Percentiles rank a stretch among this genome's conserved stretches.
These are phyloP conservation scores for Carex kokanica DNA, from an alignment of 176 grass and related monocot genomes.

Conservation along the genomic window DNA sequence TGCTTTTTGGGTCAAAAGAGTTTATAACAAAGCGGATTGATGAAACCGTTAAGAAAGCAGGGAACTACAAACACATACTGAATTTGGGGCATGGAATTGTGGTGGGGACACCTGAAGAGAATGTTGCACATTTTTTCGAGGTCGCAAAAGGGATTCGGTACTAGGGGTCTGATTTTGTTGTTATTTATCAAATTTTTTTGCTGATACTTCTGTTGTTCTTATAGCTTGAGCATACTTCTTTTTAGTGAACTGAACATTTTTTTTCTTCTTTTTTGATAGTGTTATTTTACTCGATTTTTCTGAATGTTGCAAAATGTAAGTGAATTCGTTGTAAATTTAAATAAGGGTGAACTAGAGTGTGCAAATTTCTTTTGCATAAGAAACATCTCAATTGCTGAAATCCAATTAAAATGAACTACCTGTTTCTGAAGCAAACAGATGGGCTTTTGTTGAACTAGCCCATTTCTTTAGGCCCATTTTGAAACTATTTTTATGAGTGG, in stretches of 20 bases:
- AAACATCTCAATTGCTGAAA: not conserved
- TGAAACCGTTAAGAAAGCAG: constrained; percentile 89
- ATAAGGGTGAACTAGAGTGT: not conserved
- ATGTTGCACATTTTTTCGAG: constrained; percentile 97
- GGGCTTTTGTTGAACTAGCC: not conserved
- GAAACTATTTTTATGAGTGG: not conserved
- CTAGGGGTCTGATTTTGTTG: constrained; percentile 24
- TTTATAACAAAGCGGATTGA: constrained; percentile 77
- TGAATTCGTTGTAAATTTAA: not conserved
- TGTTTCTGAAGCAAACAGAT: not conserved
- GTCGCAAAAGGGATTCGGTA: constrained; percentile 85
- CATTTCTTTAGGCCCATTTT: not conserved
- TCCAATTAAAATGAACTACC: not conserved
- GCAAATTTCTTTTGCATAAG: not conserved
- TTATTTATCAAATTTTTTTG: not conserved
- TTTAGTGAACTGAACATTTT: not conserved
- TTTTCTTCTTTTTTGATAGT: not conserved
- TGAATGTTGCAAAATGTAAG: not conserved
- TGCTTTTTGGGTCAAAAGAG: constrained; percentile 92
- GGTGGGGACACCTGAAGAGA: constrained; percentile 95
- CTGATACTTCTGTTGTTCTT: constrained; percentile 15
- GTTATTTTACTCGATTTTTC: not conserved
- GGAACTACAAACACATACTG: constrained; percentile 66
- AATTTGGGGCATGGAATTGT: constrained; percentile 98
- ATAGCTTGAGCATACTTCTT: constrained; percentile 3